phyloP scores from a whole-genome alignment of 1,139 yeast genomes.

The Saccharomyces pastorianus region DNA sequence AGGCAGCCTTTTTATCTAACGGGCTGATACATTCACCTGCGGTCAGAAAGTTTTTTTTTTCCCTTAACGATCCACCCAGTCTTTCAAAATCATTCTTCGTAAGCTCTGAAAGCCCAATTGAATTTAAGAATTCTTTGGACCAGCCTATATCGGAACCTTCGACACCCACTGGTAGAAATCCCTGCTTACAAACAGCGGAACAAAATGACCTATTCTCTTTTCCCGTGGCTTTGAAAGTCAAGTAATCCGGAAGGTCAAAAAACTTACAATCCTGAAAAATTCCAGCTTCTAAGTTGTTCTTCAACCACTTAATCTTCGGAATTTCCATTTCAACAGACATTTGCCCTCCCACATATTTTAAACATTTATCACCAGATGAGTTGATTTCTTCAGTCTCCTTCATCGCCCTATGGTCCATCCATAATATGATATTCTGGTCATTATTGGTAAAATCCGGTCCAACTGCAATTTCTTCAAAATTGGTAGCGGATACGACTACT shows the following conservation, averaged over 20 bases:
- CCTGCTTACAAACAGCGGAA: constrained; percentile 92
- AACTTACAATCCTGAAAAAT: constrained; percentile 62
- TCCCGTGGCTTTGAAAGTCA: constrained; percentile 86
- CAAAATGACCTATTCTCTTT: constrained; percentile 79
- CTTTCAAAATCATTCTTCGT: constrained; percentile 66
- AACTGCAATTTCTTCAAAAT: constrained; percentile 71
- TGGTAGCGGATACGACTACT: constrained; percentile 62
- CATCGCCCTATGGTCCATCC: constrained; percentile 99
- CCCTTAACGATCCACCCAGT: constrained; percentile 60
- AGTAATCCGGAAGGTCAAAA: constrained; percentile 83
- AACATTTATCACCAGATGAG: constrained; percentile 65
- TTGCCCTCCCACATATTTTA: constrained; percentile 91
- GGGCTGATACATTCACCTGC: constrained; percentile 88
- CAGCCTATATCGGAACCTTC: constrained; percentile 83
- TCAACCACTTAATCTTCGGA: constrained; percentile 95
- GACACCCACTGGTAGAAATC: constrained; percentile 85
- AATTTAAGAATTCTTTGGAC: constrained; percentile 67
- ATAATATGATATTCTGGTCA: constrained; percentile 75
- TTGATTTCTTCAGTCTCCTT: constrained; percentile 77
- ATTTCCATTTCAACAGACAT: constrained; percentile 98
- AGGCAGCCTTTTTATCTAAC: constrained; percentile 60
- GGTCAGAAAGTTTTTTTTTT: constrained; percentile 50
- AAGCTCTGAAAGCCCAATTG: constrained; percentile 68
- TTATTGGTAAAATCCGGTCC: constrained; percentile 79
- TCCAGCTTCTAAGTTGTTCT: constrained; percentile 68